Evolutionary conservation across 2,329 filamentous ascomycete species (phyloP).

Genomic region (Madurella mycetomatis): DNA sequence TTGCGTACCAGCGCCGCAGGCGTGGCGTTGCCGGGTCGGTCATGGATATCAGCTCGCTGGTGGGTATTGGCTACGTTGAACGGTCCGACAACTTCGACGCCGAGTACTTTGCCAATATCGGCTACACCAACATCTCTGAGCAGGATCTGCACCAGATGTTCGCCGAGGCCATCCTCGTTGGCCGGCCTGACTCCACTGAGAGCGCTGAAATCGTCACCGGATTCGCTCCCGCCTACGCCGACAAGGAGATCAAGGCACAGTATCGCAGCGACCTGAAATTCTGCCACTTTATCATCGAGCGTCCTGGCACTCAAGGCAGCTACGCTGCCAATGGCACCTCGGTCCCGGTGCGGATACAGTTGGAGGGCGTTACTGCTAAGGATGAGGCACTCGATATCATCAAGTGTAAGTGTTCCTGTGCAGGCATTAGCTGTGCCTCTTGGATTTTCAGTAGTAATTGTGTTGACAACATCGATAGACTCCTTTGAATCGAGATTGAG

Average conservation of each 20-base stretch:
- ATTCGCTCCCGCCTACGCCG: background rate
- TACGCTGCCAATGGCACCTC: background rate
- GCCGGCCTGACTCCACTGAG: constrained; percentile 6
- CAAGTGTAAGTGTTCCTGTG: too few species aligned
- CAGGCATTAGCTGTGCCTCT: background rate
- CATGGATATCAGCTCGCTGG: constrained; percentile 14
- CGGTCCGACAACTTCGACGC: background rate
- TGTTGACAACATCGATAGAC: background rate
- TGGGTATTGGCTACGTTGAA: constrained; percentile 3
- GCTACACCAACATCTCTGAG: constrained; percentile 25
- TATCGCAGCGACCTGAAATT: background rate
- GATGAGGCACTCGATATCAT: background rate
- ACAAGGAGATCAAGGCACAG: background rate
- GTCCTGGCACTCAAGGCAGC: background rate
- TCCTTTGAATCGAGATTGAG: background rate
- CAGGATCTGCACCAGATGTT: constrained; percentile 30
- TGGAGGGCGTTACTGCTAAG: constrained; percentile 3
- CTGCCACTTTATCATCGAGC: background rate
- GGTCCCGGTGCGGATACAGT: constrained; percentile 8
- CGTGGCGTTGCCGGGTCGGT: constrained; percentile 15
- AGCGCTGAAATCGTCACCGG: background rate
- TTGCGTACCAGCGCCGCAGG: constrained; percentile 28
- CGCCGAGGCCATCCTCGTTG: constrained; percentile 29
- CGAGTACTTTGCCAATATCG: background rate
- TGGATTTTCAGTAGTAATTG: background rate